phyloP scores from a whole-genome alignment of 2,329 filamentous ascomycete species.

The Aspergillus sp. region DNA sequence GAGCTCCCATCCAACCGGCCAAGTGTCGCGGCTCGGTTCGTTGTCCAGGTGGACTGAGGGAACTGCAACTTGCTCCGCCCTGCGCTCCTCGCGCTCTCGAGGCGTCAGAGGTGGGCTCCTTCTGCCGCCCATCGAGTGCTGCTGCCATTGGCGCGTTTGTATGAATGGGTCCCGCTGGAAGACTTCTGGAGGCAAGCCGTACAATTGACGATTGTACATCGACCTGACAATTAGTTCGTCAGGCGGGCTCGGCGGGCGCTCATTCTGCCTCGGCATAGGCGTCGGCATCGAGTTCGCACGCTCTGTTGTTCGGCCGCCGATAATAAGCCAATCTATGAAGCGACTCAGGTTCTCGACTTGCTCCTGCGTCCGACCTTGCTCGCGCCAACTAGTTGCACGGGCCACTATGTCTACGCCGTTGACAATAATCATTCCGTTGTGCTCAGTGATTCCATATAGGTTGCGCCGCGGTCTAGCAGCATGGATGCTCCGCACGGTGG shows the following conservation, averaged over 20 bases:
- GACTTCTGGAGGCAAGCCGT: not conserved
- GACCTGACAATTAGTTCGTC: not conserved
- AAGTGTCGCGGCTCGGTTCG: conserved; percentile 5
- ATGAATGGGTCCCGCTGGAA: not conserved
- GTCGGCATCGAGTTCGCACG: not conserved
- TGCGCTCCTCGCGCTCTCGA: not conserved
- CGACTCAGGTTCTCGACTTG: not conserved
- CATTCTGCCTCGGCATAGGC: not conserved
- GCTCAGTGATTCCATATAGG: not conserved
- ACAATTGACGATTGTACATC: not conserved
- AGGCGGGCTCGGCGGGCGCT: not conserved
- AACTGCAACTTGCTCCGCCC: not conserved
- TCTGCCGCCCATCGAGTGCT: not conserved
- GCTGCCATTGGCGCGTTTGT: not conserved
- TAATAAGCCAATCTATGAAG: not conserved
- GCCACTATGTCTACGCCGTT: not conserved
- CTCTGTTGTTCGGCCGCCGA: not conserved
- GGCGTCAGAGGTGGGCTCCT: not conserved
- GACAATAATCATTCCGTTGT: not conserved
- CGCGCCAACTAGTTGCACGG: not conserved
- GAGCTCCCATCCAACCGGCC: conserved; percentile 6
- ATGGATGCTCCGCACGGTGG: not conserved
- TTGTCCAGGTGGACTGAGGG: not conserved
- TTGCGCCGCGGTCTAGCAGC: not conserved
- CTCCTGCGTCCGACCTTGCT: not conserved